Conservation (phyloP, 495 filamentous ascomycete species). For the Xylaria flabelliformis region DNA sequence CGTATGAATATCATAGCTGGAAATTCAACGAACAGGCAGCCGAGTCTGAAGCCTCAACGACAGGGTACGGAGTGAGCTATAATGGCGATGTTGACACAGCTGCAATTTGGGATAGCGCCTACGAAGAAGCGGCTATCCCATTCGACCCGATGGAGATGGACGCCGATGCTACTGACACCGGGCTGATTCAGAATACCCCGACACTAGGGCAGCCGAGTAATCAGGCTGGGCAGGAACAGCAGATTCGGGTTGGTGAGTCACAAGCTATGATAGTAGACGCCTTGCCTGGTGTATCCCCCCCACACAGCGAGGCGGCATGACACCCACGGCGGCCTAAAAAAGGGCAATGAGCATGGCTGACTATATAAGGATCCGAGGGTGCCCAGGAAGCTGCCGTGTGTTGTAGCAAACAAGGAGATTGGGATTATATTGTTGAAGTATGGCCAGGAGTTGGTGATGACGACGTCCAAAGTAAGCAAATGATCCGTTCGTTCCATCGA, state of each 20-base stretch:
- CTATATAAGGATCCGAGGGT: conserved; percentile 24
- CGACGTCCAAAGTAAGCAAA: conserved; percentile 18
- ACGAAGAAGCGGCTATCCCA: not conserved
- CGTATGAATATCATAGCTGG: conserved; percentile 9
- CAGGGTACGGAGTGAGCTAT: conserved; percentile 6
- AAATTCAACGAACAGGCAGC: conserved; percentile 10
- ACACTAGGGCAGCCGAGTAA: not conserved
- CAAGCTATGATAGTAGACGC: not conserved
- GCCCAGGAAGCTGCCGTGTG: not conserved
- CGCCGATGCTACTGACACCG: not conserved
- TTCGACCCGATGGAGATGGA: not conserved
- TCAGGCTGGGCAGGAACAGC: conserved; percentile 16
- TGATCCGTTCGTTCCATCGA: not conserved
- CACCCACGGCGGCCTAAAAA: conserved; percentile 21
- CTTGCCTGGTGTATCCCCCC: not conserved
- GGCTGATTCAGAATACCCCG: not conserved
- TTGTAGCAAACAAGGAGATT: not conserved
- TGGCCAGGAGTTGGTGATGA: conserved; percentile 22
- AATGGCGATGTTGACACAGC: not conserved
- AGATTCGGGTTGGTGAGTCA: conserved; percentile 25
- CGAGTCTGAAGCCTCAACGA: not conserved
- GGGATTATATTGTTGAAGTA: conserved; percentile 25
- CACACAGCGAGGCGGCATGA: conserved; percentile 13
- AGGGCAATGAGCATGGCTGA: conserved; percentile 3
- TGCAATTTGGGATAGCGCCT: not conserved